Evolutionary conservation across 2,329 filamentous ascomycete genomes (phyloP).

Genomic region (Thielaviopsis punctulata): DNA sequence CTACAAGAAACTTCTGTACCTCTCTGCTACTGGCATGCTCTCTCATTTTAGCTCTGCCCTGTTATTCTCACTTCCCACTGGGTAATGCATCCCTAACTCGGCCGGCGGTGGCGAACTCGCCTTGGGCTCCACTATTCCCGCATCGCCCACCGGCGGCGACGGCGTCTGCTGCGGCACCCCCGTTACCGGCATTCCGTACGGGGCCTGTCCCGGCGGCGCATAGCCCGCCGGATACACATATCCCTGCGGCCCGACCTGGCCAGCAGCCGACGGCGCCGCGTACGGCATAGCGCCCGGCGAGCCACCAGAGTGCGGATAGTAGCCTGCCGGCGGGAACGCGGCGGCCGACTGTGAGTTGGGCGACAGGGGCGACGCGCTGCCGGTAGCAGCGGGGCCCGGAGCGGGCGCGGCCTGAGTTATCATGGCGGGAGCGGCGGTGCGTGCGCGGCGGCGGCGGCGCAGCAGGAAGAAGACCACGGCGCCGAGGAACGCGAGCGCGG

Average conservation of each 20-base stretch:
- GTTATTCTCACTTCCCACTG: slow-evolving; percentile 19
- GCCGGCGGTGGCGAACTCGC: slow-evolving; percentile 11
- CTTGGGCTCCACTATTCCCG: slow-evolving; percentile 3
- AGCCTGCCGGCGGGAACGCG: not conserved
- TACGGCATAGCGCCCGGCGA: not conserved
- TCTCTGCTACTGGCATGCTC: too few relatives aligned
- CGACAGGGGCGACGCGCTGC: not conserved
- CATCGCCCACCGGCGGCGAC: slow-evolving; percentile 1
- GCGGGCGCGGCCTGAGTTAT: not conserved
- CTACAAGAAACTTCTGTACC: not conserved
- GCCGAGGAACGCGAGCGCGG: slow-evolving; percentile 23
- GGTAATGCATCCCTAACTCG: slow-evolving; percentile 18
- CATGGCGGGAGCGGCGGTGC: slow-evolving; percentile 7
- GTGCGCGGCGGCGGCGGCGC: slow-evolving; percentile 19
- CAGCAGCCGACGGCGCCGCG: slow-evolving; percentile 12
- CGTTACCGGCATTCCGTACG: slow-evolving; percentile 12
- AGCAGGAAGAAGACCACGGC: slow-evolving; percentile 24
- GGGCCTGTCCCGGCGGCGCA: slow-evolving; percentile 18
- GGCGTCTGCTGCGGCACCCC: slow-evolving; percentile 5
- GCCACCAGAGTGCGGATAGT: not conserved
- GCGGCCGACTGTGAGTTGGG: not conserved
- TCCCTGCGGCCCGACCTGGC: slow-evolving; percentile 15
- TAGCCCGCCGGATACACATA: slow-evolving; percentile 14
- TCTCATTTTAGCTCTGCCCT: slow-evolving; percentile 18
- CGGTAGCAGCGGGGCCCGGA: not conserved